These are phyloP conservation scores for Kappamyces sp. DNA, from an alignment of 192 early-diverging fungal genomes.

Conservation along the genomic window DNA sequence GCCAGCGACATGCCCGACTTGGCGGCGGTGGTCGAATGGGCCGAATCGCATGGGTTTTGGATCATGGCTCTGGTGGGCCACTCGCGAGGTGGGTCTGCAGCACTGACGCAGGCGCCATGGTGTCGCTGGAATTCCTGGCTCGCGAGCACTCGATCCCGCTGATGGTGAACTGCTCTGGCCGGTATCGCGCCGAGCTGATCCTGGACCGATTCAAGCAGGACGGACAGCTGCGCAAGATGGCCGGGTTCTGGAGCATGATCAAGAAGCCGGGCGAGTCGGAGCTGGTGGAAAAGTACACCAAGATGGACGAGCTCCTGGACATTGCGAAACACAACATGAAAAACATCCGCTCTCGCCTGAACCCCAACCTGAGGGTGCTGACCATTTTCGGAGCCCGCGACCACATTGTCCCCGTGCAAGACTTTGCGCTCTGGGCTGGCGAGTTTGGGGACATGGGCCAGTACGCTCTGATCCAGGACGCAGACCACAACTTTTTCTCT, in stretches of 20 bases:
- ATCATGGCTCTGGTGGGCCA: not conserved
- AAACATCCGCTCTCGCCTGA: not conserved
- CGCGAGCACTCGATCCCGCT: not conserved
- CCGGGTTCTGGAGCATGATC: no score
- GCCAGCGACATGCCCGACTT: not conserved
- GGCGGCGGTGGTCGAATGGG: not conserved
- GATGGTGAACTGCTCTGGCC: slow-evolving; percentile 1
- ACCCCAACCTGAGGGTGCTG: not conserved
- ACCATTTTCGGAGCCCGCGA: slow-evolving; percentile 1
- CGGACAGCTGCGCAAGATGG: no score
- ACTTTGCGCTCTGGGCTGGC: slow-evolving; percentile 1
- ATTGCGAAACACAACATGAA: not conserved
- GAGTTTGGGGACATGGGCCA: not conserved
- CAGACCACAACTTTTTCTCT: slow-evolving; percentile 1
- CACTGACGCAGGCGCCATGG: no score
- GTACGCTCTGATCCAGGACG: not conserved
- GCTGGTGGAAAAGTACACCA: not conserved
- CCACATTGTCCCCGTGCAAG: not conserved
- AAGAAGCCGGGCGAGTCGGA: no score
- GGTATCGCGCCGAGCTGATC: not conserved
- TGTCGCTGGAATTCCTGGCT: no score
- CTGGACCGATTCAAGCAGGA: not conserved
- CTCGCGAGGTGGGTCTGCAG: not conserved
- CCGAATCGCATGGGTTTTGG: not conserved
- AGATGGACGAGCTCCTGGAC: not conserved